A percentile compares a stretch with the other conserved stretches of the same genome.
These are phyloP conservation scores for Mariannaea elegans DNA, from an alignment of 2,329 filamentous ascomycete species.

Conservation along the genomic window DNA sequence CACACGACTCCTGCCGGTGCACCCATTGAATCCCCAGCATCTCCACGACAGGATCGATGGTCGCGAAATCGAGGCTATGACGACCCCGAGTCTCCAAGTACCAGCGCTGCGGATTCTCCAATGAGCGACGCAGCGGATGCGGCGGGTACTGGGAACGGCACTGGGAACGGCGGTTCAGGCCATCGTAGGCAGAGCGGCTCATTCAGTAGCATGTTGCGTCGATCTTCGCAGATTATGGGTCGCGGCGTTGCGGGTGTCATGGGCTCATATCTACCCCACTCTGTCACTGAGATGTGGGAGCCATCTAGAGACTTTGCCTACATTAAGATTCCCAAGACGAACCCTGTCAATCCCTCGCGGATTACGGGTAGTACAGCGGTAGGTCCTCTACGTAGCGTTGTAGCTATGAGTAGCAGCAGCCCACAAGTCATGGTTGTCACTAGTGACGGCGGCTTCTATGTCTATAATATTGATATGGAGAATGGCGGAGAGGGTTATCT, in stretches of 20 bases:
- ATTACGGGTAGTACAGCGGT: slow-evolving; percentile 45
- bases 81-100: slow-evolving; percentile 47
- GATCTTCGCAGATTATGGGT: slow-evolving; percentile 93
- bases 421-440: slow-evolving; percentile 99
- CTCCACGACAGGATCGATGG: slow-evolving; percentile 61
- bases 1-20: slow-evolving; percentile 47
- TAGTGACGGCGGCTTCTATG: slow-evolving; percentile 92
- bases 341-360: slow-evolving; percentile 27
- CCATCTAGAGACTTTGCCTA: slow-evolving; percentile 94
- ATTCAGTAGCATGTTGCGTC: slow-evolving; percentile 88
- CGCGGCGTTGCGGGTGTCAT: slow-evolving; percentile 88
- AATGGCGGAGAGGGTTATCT: slow-evolving; percentile 92
- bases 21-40: slow-evolving; percentile 50
- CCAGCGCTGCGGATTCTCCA: slow-evolving; percentile 63
- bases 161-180: slow-evolving; percentile 39
- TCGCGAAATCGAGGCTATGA: slow-evolving; percentile 63
- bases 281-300: slow-evolving; percentile 98
- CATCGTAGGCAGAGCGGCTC: slow-evolving; percentile 73
- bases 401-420: slow-evolving; percentile 93
- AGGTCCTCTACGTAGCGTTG: slow-evolving; percentile 82
- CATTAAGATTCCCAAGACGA: slow-evolving; percentile 84
- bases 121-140: slow-evolving; percentile 58
- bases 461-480: slow-evolving; percentile 95
- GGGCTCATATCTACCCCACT: slow-evolving; percentile 90
- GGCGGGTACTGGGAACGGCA: slow-evolving; percentile 37